These are phyloP conservation scores for Candida odintsovae DNA, from an alignment of 805 yeast genomes.

Conservation along the genomic window DNA sequence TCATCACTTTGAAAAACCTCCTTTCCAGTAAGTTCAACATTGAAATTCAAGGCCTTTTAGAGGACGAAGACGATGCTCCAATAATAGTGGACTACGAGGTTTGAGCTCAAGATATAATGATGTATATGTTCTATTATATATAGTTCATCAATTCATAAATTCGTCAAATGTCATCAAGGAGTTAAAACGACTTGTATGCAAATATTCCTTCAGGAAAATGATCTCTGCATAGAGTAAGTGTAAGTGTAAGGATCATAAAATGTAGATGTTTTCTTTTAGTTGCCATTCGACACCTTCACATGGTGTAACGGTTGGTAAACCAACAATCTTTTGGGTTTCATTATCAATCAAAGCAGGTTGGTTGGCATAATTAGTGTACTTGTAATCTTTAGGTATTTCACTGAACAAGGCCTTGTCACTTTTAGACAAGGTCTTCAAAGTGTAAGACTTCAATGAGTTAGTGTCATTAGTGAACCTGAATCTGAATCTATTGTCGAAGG, in stretches of 20 bases:
- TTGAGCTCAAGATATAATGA: not conserved
- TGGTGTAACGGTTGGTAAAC: constrained; percentile 9
- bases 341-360: constrained; percentile 18
- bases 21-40: constrained; percentile 14
- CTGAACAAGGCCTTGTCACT: constrained; percentile 8
- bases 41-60: constrained; percentile 10
- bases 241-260: not conserved
- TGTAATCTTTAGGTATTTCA: constrained; percentile 10
- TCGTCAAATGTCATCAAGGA: not conserved
- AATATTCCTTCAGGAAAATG: not conserved
- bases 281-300: constrained; percentile 6
- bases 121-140: not conserved
- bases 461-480: constrained; percentile 17
- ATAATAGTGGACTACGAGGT: constrained; percentile 16
- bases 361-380: constrained; percentile 10
- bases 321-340: constrained; percentile 6
- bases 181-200: not conserved
- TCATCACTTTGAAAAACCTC: constrained; percentile 11
- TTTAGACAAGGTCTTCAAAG: constrained; percentile 10
- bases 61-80: constrained; percentile 22
- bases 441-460: constrained; percentile 3
- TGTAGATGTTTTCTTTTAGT: constrained; percentile 20
- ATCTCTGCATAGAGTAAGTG: not conserved
- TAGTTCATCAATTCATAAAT: not conserved
- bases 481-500: constrained; percentile 39